Conservation (phyloP, 176 grass and related monocot species). For the Avena atlantica region DNA sequence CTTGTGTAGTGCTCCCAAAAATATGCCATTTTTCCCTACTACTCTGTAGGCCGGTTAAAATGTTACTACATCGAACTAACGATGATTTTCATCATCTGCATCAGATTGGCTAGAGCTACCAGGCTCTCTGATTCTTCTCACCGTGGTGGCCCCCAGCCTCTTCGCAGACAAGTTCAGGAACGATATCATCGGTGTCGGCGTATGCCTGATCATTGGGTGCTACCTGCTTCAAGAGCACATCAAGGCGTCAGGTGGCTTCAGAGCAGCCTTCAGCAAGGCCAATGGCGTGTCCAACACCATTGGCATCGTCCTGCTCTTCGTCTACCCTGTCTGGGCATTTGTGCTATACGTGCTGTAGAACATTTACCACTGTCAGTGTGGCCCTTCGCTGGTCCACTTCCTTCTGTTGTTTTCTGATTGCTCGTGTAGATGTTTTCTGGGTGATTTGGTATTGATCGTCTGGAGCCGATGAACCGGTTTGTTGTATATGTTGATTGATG, state of each 20-base stretch:
- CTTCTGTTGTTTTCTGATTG: neutral
- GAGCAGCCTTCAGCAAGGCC: conserved; percentile 79
- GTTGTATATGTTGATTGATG: neutral
- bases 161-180: conserved; percentile 62
- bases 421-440: neutral
- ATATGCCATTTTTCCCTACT: neutral
- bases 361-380: neutral
- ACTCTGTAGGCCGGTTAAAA: neutral
- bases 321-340: conserved; percentile 77
- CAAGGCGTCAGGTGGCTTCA: conserved; percentile 79
- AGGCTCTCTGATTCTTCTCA: conserved; percentile 74
- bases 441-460: neutral
- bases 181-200: conserved; percentile 44
- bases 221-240: conserved; percentile 96
- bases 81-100: conserved; percentile 17
- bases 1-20: neutral
- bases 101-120: conserved; percentile 95
- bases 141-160: conserved; percentile 74
- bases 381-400: neutral
- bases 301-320: conserved; percentile 85
- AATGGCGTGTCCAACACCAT: conserved; percentile 83
- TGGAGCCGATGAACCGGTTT: neutral
- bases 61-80: conserved; percentile 12
- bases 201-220: conserved; percentile 83
- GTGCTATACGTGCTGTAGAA: conserved; percentile 56